Percentiles rank a stretch among this genome's conserved stretches.
Evolutionary conservation across 139 green algal genomes (phyloP).

Genomic region (Penium margaritaceum): DNA sequence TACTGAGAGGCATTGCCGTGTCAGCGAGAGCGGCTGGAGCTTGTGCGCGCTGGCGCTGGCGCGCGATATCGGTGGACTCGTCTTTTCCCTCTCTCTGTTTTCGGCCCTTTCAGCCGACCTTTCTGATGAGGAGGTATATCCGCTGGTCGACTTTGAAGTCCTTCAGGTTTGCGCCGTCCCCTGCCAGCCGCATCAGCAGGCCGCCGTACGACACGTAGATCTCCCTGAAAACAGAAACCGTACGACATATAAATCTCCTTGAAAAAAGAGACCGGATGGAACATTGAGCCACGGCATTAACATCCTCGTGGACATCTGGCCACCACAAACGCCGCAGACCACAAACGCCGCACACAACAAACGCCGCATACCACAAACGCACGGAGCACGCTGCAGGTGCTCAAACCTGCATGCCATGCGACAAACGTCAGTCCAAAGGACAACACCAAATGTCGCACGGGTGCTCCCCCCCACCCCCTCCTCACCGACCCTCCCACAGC

Average conservation of each 20-base stretch:
- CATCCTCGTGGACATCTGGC: background rate
- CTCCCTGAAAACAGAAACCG: slow-evolving; percentile 21
- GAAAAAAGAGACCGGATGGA: background rate
- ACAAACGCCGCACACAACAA: background rate
- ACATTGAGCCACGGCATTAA: background rate
- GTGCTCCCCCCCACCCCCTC: too few species aligned
- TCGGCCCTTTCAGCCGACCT: too few species aligned
- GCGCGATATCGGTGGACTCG: too few species aligned
- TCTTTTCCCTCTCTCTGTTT: too few species aligned
- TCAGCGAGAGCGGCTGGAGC: too few species aligned
- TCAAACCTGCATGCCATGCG: too few species aligned
- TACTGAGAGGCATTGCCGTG: too few species aligned
- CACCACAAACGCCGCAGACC: background rate
- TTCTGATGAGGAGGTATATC: slow-evolving; percentile 83
- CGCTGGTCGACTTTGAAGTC: slow-evolving; percentile 75
- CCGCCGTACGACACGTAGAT: slow-evolving; percentile 69
- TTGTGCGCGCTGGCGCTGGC: too few species aligned
- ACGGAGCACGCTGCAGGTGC: background rate
- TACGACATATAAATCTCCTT: background rate
- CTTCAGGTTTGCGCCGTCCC: slow-evolving; percentile 74
- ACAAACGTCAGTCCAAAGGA: too few species aligned
- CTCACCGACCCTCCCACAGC: too few species aligned
- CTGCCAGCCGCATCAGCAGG: slow-evolving; percentile 81
- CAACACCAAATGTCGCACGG: too few species aligned
- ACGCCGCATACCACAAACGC: background rate